Conservation (phyloP, 306 rosid species). For the Casuarina equisetifolia region DNA sequence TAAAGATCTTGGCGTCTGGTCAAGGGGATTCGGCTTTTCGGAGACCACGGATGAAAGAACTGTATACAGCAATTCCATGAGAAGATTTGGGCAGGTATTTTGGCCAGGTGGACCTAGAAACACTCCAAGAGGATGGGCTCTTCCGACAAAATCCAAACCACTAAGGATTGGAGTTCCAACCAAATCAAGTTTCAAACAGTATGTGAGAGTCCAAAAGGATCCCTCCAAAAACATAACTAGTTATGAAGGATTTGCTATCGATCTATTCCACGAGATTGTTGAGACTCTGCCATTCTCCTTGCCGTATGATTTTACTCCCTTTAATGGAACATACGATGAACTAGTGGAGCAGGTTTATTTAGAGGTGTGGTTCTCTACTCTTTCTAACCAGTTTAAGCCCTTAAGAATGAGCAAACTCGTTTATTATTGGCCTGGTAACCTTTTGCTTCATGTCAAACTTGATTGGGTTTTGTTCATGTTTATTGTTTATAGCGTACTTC, state of each 20-base stretch:
- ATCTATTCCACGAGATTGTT: conserved; percentile 33
- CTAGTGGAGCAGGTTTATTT: conserved; percentile 37
- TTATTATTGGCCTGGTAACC: neutral
- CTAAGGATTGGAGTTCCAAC: conserved; percentile 48
- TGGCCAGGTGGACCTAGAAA: conserved; percentile 48
- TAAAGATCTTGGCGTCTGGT: conserved; percentile 54
- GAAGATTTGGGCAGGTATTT: conserved; percentile 30
- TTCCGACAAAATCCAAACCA: conserved; percentile 10
- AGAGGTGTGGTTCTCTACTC: conserved; percentile 20
- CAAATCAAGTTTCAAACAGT: conserved; percentile 30
- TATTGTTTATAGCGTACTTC: no score
- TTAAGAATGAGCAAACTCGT: neutral
- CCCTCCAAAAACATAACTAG: neutral
- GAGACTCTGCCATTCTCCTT: conserved; percentile 31
- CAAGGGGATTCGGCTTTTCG: conserved; percentile 39
- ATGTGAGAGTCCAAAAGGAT: conserved; percentile 20
- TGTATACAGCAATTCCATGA: conserved; percentile 29
- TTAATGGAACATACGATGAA: conserved; percentile 42
- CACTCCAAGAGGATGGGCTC: conserved; percentile 47
- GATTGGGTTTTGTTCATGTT: no score
- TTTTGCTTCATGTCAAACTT: no score
- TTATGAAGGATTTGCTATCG: conserved; percentile 39
- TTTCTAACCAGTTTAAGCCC: neutral
- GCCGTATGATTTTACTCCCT: conserved; percentile 25
- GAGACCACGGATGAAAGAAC: neutral